Conservation (phyloP, 257 asterid genomes). For the Thymus mandschuricus region DNA sequence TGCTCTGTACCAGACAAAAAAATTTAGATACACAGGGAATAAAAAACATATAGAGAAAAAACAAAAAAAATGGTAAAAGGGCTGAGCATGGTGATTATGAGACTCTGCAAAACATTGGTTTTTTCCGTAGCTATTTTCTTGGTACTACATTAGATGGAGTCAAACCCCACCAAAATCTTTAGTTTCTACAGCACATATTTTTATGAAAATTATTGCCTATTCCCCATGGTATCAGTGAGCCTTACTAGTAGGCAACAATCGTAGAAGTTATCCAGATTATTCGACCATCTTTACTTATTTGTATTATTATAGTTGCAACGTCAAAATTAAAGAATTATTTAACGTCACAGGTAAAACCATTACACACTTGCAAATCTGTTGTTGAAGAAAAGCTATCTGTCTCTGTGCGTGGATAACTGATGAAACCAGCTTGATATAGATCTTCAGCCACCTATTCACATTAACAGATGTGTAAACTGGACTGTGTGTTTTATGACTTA, state of each 20-base stretch:
- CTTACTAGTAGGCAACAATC: conserved; percentile 13
- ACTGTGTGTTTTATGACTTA: conserved; percentile 16
- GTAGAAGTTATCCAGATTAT: conserved; percentile 21
- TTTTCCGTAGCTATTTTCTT: conserved; percentile 12
- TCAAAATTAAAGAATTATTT: conserved; percentile 24
- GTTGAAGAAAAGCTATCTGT: conserved; percentile 77
- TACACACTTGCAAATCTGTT: conserved; percentile 75
- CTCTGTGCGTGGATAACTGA: conserved; percentile 99
- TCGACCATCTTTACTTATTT: conserved; percentile 8
- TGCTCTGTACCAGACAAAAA: conserved; percentile 55
- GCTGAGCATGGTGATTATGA: conserved; percentile 16
- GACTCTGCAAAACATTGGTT: conserved; percentile 17
- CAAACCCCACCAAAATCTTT: background rate
- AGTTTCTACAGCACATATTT: background rate
- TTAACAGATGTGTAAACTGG: conserved; percentile 24
- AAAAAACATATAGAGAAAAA: conserved; percentile 1
- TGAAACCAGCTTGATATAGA: conserved; percentile 93
- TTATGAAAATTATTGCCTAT: conserved; percentile 9
- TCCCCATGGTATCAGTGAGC: background rate
- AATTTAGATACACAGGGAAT: conserved; percentile 4
- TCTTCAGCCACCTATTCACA: conserved; percentile 89
- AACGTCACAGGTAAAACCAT: conserved; percentile 23
- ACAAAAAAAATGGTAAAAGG: background rate
- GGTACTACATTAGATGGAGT: background rate
- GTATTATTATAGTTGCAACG: conserved; percentile 1